A percentile compares a stretch with the other conserved stretches of the same genome.
Conservation (phyloP, 108 stramenopile genomes). For the Pseudonitzschia pungens region DNA sequence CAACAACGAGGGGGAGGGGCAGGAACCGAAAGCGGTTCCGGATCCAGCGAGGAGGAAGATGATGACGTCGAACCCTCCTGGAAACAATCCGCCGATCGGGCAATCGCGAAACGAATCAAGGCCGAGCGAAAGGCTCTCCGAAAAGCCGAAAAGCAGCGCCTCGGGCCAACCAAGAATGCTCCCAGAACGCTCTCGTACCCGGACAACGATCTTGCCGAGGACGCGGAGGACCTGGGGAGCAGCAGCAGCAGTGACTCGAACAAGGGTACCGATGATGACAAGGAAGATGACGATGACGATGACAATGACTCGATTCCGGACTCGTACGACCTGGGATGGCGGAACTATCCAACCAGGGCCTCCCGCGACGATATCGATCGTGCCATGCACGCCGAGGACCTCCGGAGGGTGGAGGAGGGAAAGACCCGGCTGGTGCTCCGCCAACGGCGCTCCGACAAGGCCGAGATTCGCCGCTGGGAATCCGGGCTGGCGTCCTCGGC, state of each 20-base stretch:
- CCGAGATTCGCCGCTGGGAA: not conserved
- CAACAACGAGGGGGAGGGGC: not conserved
- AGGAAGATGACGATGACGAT: not conserved
- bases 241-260: not conserved
- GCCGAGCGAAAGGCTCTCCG: slow-evolving; percentile 9
- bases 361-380: not conserved
- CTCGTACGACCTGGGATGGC: not conserved
- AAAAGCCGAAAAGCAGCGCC: not conserved
- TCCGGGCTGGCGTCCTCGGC: not conserved
- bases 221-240: slow-evolving; percentile 12
- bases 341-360: not conserved
- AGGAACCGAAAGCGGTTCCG: too few relatives aligned
- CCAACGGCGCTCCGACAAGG: not conserved
- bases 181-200: not conserved
- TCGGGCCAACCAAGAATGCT: not conserved
- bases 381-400: slow-evolving; percentile 4
- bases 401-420: slow-evolving; percentile 3
- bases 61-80: slow-evolving; percentile 2
- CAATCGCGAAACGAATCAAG: not conserved
- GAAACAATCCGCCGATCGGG: slow-evolving; percentile 13
- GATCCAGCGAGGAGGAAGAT: not conserved
- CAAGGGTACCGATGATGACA: not conserved
- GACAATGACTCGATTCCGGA: not conserved
- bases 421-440: not conserved
- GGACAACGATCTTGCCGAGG: not conserved